Percentiles rank a stretch among this genome's conserved stretches.
Conservation (phyloP, 108 stramenopile genomes). For the Nitzschia putrida region DNA sequence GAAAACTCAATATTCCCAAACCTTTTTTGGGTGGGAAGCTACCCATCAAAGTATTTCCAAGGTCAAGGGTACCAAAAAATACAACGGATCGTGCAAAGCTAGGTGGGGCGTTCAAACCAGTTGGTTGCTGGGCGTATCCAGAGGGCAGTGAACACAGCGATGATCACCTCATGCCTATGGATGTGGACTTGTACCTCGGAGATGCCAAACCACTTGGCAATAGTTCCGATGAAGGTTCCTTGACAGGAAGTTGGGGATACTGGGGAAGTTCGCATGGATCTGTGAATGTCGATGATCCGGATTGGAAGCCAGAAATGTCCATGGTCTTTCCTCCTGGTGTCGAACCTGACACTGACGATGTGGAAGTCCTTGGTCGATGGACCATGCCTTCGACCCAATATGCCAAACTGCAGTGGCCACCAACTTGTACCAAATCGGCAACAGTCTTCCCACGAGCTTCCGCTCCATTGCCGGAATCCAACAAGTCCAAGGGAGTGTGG, state of each 20-base stretch:
- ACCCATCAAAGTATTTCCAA: constrained; percentile 21
- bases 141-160: constrained; percentile 4
- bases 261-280: constrained; percentile 17
- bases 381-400: not conserved
- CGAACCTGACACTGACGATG: constrained; percentile 4
- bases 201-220: not conserved
- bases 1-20: constrained; percentile 21
- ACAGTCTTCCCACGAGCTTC: constrained; percentile 2
- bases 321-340: constrained; percentile 20
- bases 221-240: constrained; percentile 5
- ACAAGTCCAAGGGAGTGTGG: constrained; percentile 18
- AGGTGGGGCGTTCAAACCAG: constrained; percentile 2
- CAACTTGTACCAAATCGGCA: constrained; percentile 6
- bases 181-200: constrained; percentile 14
- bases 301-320: constrained; percentile 18
- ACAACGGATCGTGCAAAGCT: not conserved
- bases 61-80: not conserved
- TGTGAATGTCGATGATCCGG: constrained; percentile 5
- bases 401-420: constrained; percentile 20
- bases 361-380: constrained; percentile 15
- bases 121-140: constrained; percentile 12
- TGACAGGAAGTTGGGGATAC: constrained; percentile 1
- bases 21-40: constrained; percentile 9
- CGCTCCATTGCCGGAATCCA: not conserved
- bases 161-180: constrained; percentile 12